Evolutionary conservation across 441 rosid genomes (phyloP).

Genomic region (Metrosideros polymorpha): DNA sequence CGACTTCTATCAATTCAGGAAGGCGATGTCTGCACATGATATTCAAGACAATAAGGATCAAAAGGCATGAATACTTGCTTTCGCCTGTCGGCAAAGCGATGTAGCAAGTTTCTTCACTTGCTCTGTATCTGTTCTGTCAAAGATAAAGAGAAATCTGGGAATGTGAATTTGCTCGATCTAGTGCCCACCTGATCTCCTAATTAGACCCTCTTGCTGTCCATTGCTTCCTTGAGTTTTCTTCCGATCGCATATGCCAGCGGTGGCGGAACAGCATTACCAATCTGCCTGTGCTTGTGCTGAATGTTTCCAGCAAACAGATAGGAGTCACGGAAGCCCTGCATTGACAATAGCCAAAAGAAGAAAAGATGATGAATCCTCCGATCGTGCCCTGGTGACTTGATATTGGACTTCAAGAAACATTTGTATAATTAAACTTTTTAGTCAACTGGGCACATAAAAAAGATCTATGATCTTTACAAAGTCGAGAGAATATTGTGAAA

Average conservation of each 20-base stretch:
- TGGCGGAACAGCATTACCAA: slow-evolving; percentile 75
- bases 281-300: slow-evolving; percentile 47
- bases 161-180: not conserved
- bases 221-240: slow-evolving; percentile 50
- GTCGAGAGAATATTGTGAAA: not conserved
- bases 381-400: not conserved
- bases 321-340: slow-evolving; percentile 60
- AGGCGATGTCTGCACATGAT: not conserved
- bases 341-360: not conserved
- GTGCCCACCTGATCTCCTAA: not conserved
- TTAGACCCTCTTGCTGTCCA: slow-evolving; percentile 6
- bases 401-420: not conserved
- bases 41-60: not conserved
- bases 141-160: not conserved
- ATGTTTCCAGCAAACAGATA: slow-evolving; percentile 39
- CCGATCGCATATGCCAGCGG: slow-evolving; percentile 63
- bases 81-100: not conserved
- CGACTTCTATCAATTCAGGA: not conserved
- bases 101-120: not conserved
- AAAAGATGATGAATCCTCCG: not conserved
- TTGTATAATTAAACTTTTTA: not conserved
- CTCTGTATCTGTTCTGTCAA: not conserved
- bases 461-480: not conserved
- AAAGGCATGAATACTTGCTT: not conserved
- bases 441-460: not conserved